Evolutionary conservation across 108 stramenopile species (phyloP), one percentile per base, ranked within the genome.

Genomic region (Fragilaria crotonensis): DNA sequence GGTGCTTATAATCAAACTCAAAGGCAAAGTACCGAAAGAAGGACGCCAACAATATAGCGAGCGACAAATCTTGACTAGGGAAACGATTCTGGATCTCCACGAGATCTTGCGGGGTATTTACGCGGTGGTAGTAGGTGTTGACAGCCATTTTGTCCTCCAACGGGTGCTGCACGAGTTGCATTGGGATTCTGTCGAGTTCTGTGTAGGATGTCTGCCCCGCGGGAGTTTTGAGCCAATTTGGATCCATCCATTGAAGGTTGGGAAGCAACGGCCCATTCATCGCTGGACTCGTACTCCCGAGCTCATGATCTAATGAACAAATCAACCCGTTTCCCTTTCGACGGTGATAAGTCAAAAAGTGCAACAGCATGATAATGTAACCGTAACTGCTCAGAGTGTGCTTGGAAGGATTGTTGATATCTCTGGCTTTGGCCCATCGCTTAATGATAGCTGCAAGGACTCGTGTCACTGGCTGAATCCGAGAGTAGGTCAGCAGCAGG

Each of bases 321-420:
- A 85, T 70, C 14, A 72, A 52, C 20, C 89, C 85, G 54, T 83
- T 72, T 4, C 70, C 67, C 21, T 72, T 71, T 49, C 72, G 70
- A 55, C 75, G 60, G 44, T 84, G 81, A 48, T 68, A 80, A 7
- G 85, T 96, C 50, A 99, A 81, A 82, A 88, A 99, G 63, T 96
- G 87, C 30, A 97, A 56, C 26, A 99, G 72, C 83, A 91, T 87
- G 25, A 99, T 62, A 57, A 98, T 78, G 77, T 95, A 99, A 2
- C 96, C 99, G 67, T 99, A 99, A 52, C 89, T 90, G 67, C 87
- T 90, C 60, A 98, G 76, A 20, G 97, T 98, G 49, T 95, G 94
- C 44, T 87, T 80, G 28, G 85, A 75, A 31, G 99, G 95, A 51
- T 89, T 81, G 83, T 98, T 98, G 27, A 99, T 95, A 54, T 85